Evolutionary conservation across 345 rosid genomes (phyloP).

Genomic region (Schrenkiella parvula): DNA sequence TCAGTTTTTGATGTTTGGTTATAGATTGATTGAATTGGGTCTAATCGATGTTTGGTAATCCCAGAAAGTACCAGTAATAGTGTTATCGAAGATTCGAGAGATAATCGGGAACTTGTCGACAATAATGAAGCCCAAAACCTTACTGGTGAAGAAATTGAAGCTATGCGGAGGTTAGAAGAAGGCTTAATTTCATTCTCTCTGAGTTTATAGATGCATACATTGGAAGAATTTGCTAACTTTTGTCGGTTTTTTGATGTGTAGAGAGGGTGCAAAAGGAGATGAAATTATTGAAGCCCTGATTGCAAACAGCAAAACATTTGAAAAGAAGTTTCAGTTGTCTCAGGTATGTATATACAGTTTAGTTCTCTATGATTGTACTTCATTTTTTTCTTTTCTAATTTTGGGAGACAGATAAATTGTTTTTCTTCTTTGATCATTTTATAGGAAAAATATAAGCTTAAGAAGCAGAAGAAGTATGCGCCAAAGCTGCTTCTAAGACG

Average conservation of each 20-base stretch:
- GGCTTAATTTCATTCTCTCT: not conserved
- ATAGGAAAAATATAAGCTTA: conserved; percentile 86
- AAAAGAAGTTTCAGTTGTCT: conserved; percentile 75
- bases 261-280: conserved; percentile 85
- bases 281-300: conserved; percentile 89
- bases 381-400: not conserved
- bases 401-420: not conserved
- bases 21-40: not conserved
- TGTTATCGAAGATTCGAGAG: conserved; percentile 50
- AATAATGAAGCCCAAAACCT: conserved; percentile 80
- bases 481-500: conserved; percentile 79
- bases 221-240: not conserved
- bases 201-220: not conserved
- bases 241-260: conserved; percentile 28
- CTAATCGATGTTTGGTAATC: conserved; percentile 7
- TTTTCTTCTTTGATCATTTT: not conserved
- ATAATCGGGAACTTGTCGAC: conserved; percentile 69
- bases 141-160: conserved; percentile 78
- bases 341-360: conserved; percentile 43
- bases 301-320: conserved; percentile 86
- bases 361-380: conserved; percentile 5
- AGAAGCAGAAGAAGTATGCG: conserved; percentile 94
- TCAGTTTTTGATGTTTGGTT: not conserved
- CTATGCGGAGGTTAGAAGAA: conserved; percentile 56
- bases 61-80: conserved; percentile 39